Conservation (phyloP, 129 eudicot genomes). For the Apium graveolens region DNA sequence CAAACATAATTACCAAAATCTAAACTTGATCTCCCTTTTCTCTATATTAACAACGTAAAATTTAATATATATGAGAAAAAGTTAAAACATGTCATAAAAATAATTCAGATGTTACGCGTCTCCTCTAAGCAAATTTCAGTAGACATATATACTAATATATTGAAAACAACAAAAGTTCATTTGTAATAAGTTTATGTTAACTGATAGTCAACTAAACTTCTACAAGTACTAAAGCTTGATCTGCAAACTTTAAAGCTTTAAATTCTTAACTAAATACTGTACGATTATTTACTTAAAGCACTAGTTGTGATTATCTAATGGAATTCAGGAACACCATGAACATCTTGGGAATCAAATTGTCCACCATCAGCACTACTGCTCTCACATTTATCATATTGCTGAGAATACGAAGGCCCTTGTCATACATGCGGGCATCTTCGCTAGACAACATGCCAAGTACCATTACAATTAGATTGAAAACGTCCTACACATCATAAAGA, state of each 20-base stretch:
- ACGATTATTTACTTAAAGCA: neutral
- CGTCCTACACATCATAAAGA: constrained; percentile 31
- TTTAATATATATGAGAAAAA: neutral
- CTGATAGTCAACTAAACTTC: neutral
- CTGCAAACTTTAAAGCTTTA: neutral
- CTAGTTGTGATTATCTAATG: constrained; percentile 36
- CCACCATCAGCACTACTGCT: constrained; percentile 53
- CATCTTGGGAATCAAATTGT: constrained; percentile 52
- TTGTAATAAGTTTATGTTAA: neutral
- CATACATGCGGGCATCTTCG: constrained; percentile 29
- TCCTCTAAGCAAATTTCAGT: neutral
- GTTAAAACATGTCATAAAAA: neutral
- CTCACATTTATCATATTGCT: constrained; percentile 38
- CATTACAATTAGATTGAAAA: constrained; percentile 39
- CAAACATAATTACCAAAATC: neutral
- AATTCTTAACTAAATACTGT: neutral
- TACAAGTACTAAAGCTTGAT: neutral
- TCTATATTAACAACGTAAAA: neutral
- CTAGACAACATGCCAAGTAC: constrained; percentile 44
- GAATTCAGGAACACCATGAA: constrained; percentile 42
- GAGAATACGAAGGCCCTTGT: constrained; percentile 47
- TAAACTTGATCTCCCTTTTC: neutral
- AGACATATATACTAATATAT: neutral
- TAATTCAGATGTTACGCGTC: neutral
- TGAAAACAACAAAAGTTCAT: neutral